A percentile compares a stretch with the other conserved stretches of the same genome.
These are phyloP conservation scores for Mrakia frigida DNA, from an alignment of 768 basidiomycete species.

Conservation along the genomic window DNA sequence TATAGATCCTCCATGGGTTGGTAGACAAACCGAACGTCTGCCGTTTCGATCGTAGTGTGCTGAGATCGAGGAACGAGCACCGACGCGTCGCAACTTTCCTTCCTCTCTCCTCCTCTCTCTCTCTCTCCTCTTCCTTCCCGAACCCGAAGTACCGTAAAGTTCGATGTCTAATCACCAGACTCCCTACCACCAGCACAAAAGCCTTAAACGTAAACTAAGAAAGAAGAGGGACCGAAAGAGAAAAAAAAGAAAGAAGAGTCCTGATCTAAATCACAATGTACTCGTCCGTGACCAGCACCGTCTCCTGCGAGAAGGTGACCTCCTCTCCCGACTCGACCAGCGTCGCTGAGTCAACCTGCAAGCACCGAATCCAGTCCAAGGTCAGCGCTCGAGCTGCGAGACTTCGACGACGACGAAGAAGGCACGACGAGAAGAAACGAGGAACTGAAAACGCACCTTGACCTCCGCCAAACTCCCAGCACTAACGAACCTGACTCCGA, in stretches of 20 bases:
- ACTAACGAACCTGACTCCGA: conserved; percentile 71
- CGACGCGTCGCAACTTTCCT: no score
- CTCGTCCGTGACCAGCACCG: conserved; percentile 51
- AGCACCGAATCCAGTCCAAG: not conserved
- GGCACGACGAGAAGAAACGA: conserved; percentile 33
- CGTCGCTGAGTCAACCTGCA: conserved; percentile 50
- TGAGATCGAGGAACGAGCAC: conserved; percentile 91
- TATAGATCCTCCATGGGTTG: conserved; percentile 95
- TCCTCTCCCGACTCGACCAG: conserved; percentile 52
- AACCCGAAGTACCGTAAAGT: no score
- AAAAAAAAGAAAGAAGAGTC: no score
- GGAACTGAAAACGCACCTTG: conserved; percentile 46
- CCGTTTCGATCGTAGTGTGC: conserved; percentile 92
- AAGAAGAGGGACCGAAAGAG: no score
- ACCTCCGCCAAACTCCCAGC: conserved; percentile 77
- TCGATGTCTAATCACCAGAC: no score
- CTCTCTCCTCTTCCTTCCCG: no score
- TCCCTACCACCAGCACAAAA: no score
- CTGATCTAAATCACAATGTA: conserved; percentile 48
- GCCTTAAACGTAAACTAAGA: no score
- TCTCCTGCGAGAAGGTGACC: conserved; percentile 56
- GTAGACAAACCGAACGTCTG: conserved; percentile 94
- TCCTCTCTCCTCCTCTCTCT: no score
- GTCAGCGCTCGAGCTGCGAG: not conserved
- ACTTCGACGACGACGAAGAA: not conserved